Base-by-base conservation (phyloP, 768 basidiomycete genomes). In the Lentinula edodes region DNA sequence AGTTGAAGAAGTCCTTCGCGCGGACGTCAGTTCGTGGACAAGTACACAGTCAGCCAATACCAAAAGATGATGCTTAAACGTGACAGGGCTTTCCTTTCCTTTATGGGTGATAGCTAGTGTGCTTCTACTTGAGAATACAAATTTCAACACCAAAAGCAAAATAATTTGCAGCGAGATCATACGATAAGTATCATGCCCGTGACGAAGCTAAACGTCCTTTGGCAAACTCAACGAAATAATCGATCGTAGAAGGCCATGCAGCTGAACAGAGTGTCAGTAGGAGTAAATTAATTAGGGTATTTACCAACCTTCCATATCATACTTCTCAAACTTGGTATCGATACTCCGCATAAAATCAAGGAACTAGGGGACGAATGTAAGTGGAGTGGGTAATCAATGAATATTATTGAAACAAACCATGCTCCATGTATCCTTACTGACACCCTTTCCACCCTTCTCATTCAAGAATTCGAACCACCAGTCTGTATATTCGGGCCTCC, bases 361-460 rank as follows among this genome's bases (percentile, higher is more conserved):
- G 67, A 95, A 90, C 91, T 93, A 69, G 10, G 1, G 48, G 61
- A 35, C 50, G 46, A 61, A 35, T 20, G 61, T 52, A 43, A 61
- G 48, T 23, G 41, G 45, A 18, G 39, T 15, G 16, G 51, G 13
- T 35, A 36, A 55, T 35, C 8, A n/a, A 28, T 43, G 38, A 20
- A 53, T 57, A 32, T 56, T 57, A 34, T 41, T 52, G 50, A 34
- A 13, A 74, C 86, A 46, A 53, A 90, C 92, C 91, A 94, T 93
- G 56, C 79, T 73, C 93, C 92, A 94, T 16, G 90, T 91, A 74
- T 93, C 93, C 74, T 90, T 91, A 75, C 90, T 93, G 36, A 95
- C 81, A 5, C 91, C 92, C 69, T 89, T 89, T 20, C 78, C 78
- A 1, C 85, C 86, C 65, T 83, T 87, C 69, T 81, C 75, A 36